phyloP scores from a whole-genome alignment of 495 filamentous ascomycete species.

The Hypoxylon trugodes region DNA sequence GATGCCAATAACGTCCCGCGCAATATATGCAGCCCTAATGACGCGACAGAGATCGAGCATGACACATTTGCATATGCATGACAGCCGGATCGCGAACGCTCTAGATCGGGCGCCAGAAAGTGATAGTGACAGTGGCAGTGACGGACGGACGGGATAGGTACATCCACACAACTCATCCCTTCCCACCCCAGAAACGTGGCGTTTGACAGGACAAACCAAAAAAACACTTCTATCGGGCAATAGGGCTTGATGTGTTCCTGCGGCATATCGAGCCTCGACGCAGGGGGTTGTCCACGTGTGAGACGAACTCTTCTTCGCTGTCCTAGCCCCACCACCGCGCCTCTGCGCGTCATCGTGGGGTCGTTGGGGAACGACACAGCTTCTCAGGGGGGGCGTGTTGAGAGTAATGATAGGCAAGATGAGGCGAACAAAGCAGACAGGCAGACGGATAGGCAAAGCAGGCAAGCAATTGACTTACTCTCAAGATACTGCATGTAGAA shows the following conservation, averaged over 20 bases:
- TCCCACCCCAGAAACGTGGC: constrained; percentile 42
- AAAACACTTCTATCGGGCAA: constrained; percentile 19
- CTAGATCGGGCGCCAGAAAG: no score
- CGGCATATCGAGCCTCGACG: constrained; percentile 41
- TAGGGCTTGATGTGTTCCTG: constrained; percentile 27
- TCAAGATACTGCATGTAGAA: constrained; percentile 71
- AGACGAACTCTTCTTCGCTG: constrained; percentile 43
- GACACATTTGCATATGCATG: constrained; percentile 52
- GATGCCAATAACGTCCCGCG: constrained; percentile 44
- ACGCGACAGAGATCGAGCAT: constrained; percentile 47
- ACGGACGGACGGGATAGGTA: constrained; percentile 28
- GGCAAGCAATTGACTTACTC: constrained; percentile 61
- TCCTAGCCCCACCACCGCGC: constrained; percentile 40
- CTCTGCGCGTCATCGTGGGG: constrained; percentile 41
- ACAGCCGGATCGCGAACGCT: constrained; percentile 52
- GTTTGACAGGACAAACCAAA: constrained; percentile 26
- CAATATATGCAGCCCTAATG: constrained; percentile 46
- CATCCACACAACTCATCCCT: constrained; percentile 24
- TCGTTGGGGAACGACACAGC: constrained; percentile 20
- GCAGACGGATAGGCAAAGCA: no score
- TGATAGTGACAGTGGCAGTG: no score
- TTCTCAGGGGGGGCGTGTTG: neutral
- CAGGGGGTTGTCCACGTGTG: constrained; percentile 46
- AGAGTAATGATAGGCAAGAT: no score
- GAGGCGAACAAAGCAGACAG: neutral